Evolutionary conservation across 192 early-diverging fungal genomes (phyloP).

Genomic region (Lobosporangium transversale): DNA sequence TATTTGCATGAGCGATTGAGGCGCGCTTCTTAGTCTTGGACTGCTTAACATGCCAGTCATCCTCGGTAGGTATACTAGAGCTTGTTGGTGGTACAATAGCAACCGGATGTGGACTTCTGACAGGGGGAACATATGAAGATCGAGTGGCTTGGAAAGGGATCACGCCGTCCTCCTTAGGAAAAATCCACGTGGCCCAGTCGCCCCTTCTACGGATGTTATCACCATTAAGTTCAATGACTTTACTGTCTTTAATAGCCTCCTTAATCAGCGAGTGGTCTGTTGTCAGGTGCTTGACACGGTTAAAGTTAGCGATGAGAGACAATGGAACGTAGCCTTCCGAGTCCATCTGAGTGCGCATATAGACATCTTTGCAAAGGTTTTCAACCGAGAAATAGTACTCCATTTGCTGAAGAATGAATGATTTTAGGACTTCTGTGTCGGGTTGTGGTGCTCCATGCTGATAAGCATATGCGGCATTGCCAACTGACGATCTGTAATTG

Average conservation of each 20-base stretch:
- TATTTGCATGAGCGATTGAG: slow-evolving; percentile 21
- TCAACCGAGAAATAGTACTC: slow-evolving; percentile 99
- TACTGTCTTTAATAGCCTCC: slow-evolving; percentile 61
- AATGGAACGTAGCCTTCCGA: slow-evolving; percentile 84
- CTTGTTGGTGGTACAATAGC: slow-evolving; percentile 11
- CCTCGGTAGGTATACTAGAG: slow-evolving; percentile 4
- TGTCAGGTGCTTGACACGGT: slow-evolving; percentile 82
- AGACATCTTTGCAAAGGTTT: slow-evolving; percentile 96
- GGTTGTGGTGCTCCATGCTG: slow-evolving; percentile 8
- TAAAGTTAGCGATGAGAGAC: slow-evolving; percentile 84
- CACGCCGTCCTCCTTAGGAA: slow-evolving; percentile 66
- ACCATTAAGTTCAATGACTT: slow-evolving; percentile 68
- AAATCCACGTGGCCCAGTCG: slow-evolving; percentile 91
- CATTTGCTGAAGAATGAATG: slow-evolving; percentile 72
- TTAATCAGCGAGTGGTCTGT: slow-evolving; percentile 72
- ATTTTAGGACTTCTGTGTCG: slow-evolving; percentile 58
- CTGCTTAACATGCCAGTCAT: slow-evolving; percentile 49
- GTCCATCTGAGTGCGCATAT: slow-evolving; percentile 93
- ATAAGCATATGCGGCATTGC: slow-evolving; percentile 29
- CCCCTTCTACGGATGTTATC: slow-evolving; percentile 73
- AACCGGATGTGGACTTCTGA: slow-evolving; percentile 28
- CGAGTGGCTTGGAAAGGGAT: slow-evolving; percentile 37
- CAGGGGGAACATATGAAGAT: slow-evolving; percentile 41
- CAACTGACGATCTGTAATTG: slow-evolving; percentile 43
- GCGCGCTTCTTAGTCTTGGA: slow-evolving; percentile 37